Percentiles rank a stretch among this genome's conserved stretches.
Evolutionary conservation across 805 yeast species (phyloP).

Genomic region (Saccharomycopsis sp.): DNA sequence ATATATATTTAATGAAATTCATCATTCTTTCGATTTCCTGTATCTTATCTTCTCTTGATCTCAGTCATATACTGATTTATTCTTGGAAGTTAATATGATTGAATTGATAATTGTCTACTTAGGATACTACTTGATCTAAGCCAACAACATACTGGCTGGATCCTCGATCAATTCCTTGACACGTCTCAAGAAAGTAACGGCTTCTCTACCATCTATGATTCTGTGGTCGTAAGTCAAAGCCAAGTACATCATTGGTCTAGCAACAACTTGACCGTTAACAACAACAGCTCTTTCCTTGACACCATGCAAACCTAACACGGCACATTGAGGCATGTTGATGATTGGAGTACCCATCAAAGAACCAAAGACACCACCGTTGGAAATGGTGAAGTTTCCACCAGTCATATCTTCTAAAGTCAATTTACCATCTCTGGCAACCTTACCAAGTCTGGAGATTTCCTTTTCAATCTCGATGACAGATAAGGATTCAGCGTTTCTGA

Average conservation of each 20-base stretch:
- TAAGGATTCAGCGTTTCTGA: constrained; percentile 91
- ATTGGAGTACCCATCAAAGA: constrained; percentile 97
- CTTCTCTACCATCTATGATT: constrained; percentile 97
- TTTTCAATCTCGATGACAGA: constrained; percentile 84
- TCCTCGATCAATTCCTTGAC: constrained; percentile 97
- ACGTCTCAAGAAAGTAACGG: constrained; percentile 92
- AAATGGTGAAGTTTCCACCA: constrained; percentile 98
- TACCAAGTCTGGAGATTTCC: constrained; percentile 75
- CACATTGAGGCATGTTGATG: constrained; percentile 96
- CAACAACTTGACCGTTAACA: constrained; percentile 89
- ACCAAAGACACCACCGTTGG: constrained; percentile 99
- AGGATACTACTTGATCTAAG: constrained; percentile 23
- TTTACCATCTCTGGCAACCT: constrained; percentile 95
- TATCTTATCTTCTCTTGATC: no score
- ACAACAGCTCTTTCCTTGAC: constrained; percentile 96
- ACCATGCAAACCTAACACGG: constrained; percentile 96
- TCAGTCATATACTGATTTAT: no score
- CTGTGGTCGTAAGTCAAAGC: constrained; percentile 98
- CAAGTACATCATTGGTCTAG: constrained; percentile 99
- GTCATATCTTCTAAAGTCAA: constrained; percentile 97
- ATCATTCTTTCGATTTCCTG: neutral
- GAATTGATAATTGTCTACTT: no score
- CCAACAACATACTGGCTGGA: constrained; percentile 93
- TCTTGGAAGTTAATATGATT: neutral
- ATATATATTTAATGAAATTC: no score